These are phyloP conservation scores for Lentinula edodes DNA, from an alignment of 768 basidiomycete species.

Conservation along the genomic window DNA sequence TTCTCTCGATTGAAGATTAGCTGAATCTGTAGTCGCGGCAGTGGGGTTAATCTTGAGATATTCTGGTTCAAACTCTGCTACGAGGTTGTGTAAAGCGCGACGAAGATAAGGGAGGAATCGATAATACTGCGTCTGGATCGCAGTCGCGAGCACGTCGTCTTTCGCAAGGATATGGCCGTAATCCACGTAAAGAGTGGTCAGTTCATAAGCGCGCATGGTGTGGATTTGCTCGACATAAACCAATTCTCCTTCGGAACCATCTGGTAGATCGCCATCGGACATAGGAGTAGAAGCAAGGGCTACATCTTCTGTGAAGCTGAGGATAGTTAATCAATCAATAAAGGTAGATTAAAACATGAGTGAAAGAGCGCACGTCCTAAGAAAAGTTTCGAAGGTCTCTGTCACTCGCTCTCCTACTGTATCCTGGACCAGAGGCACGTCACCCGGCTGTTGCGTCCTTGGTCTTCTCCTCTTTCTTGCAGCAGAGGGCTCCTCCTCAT, in stretches of 20 bases:
- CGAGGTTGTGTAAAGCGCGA: conserved; percentile 84
- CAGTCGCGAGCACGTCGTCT: conserved; percentile 91
- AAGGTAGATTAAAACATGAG: neutral
- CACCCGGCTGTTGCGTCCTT: conserved; percentile 47
- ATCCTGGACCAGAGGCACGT: conserved; percentile 87
- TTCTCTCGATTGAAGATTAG: conserved; percentile 86
- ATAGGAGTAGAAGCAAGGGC: conserved; percentile 75
- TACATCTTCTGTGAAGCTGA: conserved; percentile 83
- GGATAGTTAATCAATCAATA: conserved; percentile 11
- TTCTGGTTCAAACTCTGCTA: conserved; percentile 85
- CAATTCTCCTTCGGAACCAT: conserved; percentile 53
- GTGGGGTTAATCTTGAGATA: conserved; percentile 94
- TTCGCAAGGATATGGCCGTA: conserved; percentile 84
- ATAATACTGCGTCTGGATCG: conserved; percentile 93
- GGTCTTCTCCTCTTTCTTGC: conserved; percentile 39
- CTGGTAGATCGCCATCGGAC: conserved; percentile 59
- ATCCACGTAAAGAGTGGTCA: conserved; percentile 96
- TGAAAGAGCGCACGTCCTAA: conserved; percentile 68
- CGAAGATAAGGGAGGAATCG: conserved; percentile 93
- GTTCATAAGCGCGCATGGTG: conserved; percentile 90
- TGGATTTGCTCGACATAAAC: conserved; percentile 92
- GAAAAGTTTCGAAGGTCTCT: conserved; percentile 86
- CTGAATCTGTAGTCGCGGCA: conserved; percentile 79
- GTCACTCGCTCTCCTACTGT: conserved; percentile 94
- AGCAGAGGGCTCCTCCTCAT: conserved; percentile 28